A percentile compares a stretch with the other conserved stretches of the same genome.
Conservation (phyloP, 768 basidiomycete genomes). For the Agrocybe praecox region DNA sequence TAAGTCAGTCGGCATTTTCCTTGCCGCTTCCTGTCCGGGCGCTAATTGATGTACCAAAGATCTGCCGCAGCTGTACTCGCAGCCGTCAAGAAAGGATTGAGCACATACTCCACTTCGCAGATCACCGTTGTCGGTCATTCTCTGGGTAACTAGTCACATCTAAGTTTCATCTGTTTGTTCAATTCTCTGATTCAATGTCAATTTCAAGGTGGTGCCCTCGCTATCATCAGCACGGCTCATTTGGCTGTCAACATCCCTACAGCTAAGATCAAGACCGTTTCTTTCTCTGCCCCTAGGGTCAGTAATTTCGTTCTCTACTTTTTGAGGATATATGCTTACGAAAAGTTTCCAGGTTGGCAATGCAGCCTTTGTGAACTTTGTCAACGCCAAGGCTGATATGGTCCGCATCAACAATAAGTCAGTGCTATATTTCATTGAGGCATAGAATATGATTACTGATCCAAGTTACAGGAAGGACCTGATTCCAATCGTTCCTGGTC, state of each 20-base stretch:
- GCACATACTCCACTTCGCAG: constrained; percentile 31
- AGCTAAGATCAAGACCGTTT: constrained; percentile 29
- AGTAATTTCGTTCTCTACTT: constrained; percentile 1
- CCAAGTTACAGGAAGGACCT: constrained; percentile 32
- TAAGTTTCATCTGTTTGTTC: background rate
- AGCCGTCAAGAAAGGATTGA: constrained; percentile 42
- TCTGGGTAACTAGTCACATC: constrained; percentile 28
- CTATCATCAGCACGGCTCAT: constrained; percentile 55
- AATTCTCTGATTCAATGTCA: background rate
- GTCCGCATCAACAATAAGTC: constrained; percentile 63
- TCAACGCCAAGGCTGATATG: constrained; percentile 47
- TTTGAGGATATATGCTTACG: background rate
- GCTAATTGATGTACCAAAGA: constrained; percentile 23
- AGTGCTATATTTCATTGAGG: background rate
- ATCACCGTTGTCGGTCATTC: constrained; percentile 54
- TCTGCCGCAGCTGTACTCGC: constrained; percentile 42
- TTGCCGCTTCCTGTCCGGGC: background rate
- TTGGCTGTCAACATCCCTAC: constrained; percentile 47
- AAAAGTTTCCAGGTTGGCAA: constrained; percentile 45
- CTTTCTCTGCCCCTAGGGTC: constrained; percentile 44
- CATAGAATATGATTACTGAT: background rate
- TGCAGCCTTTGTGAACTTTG: constrained; percentile 58
- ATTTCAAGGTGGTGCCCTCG: constrained; percentile 52
- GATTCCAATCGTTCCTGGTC: constrained; percentile 39
- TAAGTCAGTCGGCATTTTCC: constrained; percentile 3